These are phyloP conservation scores for Podosphaera leucotricha DNA, from an alignment of 2,329 filamentous ascomycete species.

Conservation along the genomic window DNA sequence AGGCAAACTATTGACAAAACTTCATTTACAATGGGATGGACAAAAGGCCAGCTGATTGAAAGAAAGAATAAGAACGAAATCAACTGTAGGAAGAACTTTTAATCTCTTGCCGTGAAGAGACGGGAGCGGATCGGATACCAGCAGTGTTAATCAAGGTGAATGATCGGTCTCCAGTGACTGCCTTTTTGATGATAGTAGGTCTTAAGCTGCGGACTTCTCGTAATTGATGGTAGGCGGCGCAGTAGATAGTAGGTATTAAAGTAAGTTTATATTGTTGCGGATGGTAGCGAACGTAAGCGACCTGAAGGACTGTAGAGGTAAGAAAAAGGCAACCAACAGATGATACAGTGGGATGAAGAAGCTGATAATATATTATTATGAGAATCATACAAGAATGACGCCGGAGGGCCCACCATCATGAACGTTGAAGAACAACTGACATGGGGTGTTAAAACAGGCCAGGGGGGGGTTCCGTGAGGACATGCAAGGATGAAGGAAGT, in stretches of 20 bases:
- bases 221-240: background rate
- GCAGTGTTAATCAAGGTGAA: background rate
- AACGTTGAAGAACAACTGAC: slow-evolving; percentile 4
- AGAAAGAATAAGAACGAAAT: background rate
- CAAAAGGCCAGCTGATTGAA: background rate
- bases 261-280: background rate
- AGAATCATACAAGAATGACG: slow-evolving; percentile 6
- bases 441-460: slow-evolving; percentile 4
- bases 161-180: background rate
- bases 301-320: background rate
- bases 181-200: background rate
- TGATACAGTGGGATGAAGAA: slow-evolving; percentile 4
- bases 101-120: background rate
- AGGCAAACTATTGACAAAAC: slow-evolving; percentile 2
- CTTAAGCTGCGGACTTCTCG: background rate
- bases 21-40: slow-evolving; percentile 2
- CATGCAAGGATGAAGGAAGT: background rate
- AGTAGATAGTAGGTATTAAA: background rate
- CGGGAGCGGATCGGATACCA: no score
- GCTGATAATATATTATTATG: slow-evolving; percentile 13
- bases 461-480: background rate
- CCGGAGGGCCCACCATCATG: slow-evolving; percentile 7
- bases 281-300: slow-evolving; percentile 9
- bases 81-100: background rate
- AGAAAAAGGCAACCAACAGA: background rate